Evolutionary conservation across 148 eudicot species (phyloP), one percentile per base, ranked within the genome.

Genomic region (Chenopodium suecicum): DNA sequence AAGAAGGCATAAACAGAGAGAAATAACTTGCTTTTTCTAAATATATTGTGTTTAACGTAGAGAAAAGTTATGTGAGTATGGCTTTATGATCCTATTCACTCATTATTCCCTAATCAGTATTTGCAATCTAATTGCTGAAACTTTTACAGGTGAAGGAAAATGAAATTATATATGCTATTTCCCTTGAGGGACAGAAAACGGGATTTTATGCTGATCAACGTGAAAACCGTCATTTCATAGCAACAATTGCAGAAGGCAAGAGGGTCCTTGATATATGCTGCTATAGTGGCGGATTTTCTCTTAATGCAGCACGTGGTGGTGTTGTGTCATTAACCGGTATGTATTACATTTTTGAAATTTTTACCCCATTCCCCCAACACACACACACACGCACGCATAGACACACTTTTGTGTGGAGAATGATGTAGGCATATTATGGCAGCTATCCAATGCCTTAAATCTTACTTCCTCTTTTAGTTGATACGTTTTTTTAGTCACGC

Each of bases 161-260:
- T 81, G 91, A 90, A 32, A 85, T 93, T 78, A 85, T 85, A 22
- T 92, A 91, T 89, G 84, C 87, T 56, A 80, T 95, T 78, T 92
- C 98, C 9, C 91, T 92, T 81, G 97, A 90, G 70, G 98, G 98
- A 75, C 98, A 95, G 80, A 95, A 95, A 86, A 95, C 98, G 56
- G 98, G 98, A 29, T 95, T 95, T 80, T 95, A 93, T 85, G 98
- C 98, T 13, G 98, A 95, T 90, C 98, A 95, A 86, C 98, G 98
- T 74, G 98, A 93, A 88, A 95, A 91, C 73, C 96, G 98, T 73
- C 90, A 89, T 27, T 92, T 92, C 78, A 88, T 95, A 77, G 87
- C 93, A 69, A 90, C 91, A 76, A 88, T 95, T 79, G 82, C 94
- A 58, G 76, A 86, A 76, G 94, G 93, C 77, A 92, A 82, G 84